Conservation (phyloP, 148 eudicot genomes). For the Chenopodium berlandieri region DNA sequence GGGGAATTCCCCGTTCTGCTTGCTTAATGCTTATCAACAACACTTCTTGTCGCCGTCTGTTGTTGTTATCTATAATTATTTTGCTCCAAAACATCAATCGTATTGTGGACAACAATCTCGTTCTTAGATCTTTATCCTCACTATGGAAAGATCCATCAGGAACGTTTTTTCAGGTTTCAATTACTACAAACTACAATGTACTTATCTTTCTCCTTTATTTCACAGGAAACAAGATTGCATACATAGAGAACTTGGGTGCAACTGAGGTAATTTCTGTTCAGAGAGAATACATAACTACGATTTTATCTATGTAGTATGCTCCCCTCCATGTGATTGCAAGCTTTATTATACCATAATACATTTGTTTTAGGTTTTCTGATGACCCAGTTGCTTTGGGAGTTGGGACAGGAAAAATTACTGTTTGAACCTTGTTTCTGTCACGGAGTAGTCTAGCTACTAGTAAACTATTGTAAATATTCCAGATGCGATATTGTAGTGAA, state of each 20-base stretch:
- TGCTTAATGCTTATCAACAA: no score
- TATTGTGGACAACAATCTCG: not conserved
- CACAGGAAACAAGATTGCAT: slow-evolving; percentile 87
- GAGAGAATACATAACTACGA: not conserved
- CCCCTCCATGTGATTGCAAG: not conserved
- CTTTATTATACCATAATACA: not conserved
- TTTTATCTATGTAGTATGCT: not conserved
- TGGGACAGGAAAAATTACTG: no score
- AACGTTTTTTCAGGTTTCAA: not conserved
- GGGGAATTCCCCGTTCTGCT: no score
- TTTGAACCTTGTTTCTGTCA: no score
- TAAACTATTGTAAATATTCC: no score
- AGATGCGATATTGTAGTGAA: no score
- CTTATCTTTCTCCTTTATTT: not conserved
- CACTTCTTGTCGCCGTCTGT: no score
- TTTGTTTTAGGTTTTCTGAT: not conserved
- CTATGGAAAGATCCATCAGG: no score
- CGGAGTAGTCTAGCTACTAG: no score
- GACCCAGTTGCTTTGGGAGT: not conserved
- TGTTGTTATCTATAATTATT: no score
- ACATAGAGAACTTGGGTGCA: slow-evolving; percentile 85
- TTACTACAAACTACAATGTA: not conserved
- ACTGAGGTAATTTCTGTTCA: slow-evolving; percentile 54
- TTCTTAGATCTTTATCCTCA: no score
- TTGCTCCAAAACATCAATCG: no score